Evolutionary conservation across 164 flowering plant species (phyloP), one percentile per base, ranked within the genome.

Genomic region (Houttuynia cordata): DNA sequence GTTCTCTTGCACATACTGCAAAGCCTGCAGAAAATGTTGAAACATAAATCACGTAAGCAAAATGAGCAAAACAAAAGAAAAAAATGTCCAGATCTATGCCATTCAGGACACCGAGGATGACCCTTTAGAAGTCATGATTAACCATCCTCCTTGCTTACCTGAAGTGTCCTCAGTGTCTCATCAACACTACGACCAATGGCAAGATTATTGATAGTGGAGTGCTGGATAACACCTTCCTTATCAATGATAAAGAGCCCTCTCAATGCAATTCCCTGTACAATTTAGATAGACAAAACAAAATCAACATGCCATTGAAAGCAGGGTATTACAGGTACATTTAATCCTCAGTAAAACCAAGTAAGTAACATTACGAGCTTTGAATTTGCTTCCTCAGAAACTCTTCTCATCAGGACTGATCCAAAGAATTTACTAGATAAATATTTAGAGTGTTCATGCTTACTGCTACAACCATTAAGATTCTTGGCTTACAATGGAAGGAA

Each of bases 211-310:
- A 94, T 88, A 69, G 99, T 94, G 64, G 99, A 91, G 75, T 94
- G 99, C 63, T 94, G 99, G 62, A 94, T 94, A 34, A 94, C 75
- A 57, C 99, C 99, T 78, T 94, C 97, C 80, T 91, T 94, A 79
- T 94, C 99, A 60, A 94, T 91, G 62, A 94, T 88, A 77, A 91
- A 94, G 24, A 91, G 88, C 22, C 99, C 99, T 63, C 99, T 81
- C 75, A 91, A 66, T 67, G 99, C 97, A 73, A 91, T 68, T 22
- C 99, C 99, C 99, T 94, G 80, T 51, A n/a, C 14, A 17, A 54
- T 54, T 23, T 18, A 54, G 17, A 42, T 10, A 42, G 1, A 42
- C 10, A 42, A 42, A 42, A 1, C 1, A 5, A 30, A 30, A 6
- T 42, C 1, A 10, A 42, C 9, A 5, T 4, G 49, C 10, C 12